Percentiles rank a stretch among this genome's conserved stretches.
Conservation (phyloP, 371 early-diverging fungal species). For the Mortierella sp. region DNA sequence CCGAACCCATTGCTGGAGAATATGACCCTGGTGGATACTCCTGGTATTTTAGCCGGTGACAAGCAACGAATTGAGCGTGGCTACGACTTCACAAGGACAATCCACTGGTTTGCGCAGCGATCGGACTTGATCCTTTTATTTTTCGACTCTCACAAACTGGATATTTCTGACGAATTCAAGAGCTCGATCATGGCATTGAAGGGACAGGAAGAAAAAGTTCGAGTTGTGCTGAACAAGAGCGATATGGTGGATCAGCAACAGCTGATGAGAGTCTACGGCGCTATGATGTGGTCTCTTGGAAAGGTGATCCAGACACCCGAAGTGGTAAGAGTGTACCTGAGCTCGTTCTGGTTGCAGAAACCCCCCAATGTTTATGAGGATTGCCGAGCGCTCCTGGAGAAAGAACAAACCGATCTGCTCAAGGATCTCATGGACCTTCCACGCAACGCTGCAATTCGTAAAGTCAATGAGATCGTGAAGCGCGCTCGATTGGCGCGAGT, state of each 20-base stretch:
- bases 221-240: conserved; percentile 87
- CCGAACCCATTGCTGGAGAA: conserved; percentile 77
- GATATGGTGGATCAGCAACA: conserved; percentile 88
- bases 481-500: conserved; percentile 82
- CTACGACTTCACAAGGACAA: conserved; percentile 86
- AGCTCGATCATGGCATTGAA: conserved; percentile 76
- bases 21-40: conserved; percentile 89
- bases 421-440: conserved; percentile 79
- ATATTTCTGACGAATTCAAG: conserved; percentile 91
- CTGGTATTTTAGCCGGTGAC: conserved; percentile 88
- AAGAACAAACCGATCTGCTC: conserved; percentile 83
- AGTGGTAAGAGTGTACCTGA: conserved; percentile 85
- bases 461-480: conserved; percentile 92
- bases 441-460: conserved; percentile 82
- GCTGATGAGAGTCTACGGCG: conserved; percentile 91
- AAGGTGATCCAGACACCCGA: conserved; percentile 90
- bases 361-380: conserved; percentile 79
- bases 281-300: conserved; percentile 94
- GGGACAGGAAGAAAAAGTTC: conserved; percentile 88
- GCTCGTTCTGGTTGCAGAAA: conserved; percentile 83
- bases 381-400: conserved; percentile 72
- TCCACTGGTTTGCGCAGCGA: conserved; percentile 90
- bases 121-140: conserved; percentile 85
- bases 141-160: conserved; percentile 91
- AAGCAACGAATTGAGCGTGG: conserved; percentile 83